Evolutionary conservation across 2,329 filamentous ascomycete species (phyloP).

Genomic region (Colletotrichum somersetense): DNA sequence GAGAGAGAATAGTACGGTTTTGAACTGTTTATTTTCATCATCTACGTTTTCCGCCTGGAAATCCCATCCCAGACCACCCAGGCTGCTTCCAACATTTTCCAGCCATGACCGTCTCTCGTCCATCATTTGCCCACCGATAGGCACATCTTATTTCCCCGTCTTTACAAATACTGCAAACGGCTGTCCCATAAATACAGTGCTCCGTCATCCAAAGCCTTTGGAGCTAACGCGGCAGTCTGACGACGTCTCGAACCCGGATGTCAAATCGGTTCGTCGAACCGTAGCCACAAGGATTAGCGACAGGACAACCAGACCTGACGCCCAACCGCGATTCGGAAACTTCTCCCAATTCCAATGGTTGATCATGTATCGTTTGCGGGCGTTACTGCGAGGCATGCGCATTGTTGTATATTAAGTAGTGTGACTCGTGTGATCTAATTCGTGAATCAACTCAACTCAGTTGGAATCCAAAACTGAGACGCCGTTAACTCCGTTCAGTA

Average conservation of each 20-base stretch:
- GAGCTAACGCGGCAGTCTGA: neutral
- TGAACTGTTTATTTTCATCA: constrained; percentile 17
- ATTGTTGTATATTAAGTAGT: constrained; percentile 35
- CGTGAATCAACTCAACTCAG: constrained; percentile 29
- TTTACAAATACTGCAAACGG: constrained; percentile 10
- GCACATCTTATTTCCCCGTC: constrained; percentile 6
- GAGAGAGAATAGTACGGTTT: neutral
- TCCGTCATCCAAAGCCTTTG: constrained; percentile 3
- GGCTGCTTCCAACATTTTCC: neutral
- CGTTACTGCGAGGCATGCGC: constrained; percentile 20
- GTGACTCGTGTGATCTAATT: constrained; percentile 34
- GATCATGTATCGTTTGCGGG: constrained; percentile 8
- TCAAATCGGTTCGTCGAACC: constrained; percentile 8
- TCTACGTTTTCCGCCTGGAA: constrained; percentile 28
- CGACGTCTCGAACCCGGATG: neutral
- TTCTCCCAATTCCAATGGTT: constrained; percentile 10
- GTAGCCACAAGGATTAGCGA: constrained; percentile 3
- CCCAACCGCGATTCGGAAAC: neutral
- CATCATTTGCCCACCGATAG: constrained; percentile 22
- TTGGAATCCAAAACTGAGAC: constrained; percentile 30
- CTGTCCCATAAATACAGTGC: constrained; percentile 12
- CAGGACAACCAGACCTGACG: constrained; percentile 10
- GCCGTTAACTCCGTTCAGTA: constrained; percentile 37
- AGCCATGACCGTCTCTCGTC: neutral
- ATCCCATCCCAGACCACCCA: neutral